These are phyloP conservation scores for Wickerhamomyces xylosicus DNA, from an alignment of 805 yeast species.

Conservation along the genomic window DNA sequence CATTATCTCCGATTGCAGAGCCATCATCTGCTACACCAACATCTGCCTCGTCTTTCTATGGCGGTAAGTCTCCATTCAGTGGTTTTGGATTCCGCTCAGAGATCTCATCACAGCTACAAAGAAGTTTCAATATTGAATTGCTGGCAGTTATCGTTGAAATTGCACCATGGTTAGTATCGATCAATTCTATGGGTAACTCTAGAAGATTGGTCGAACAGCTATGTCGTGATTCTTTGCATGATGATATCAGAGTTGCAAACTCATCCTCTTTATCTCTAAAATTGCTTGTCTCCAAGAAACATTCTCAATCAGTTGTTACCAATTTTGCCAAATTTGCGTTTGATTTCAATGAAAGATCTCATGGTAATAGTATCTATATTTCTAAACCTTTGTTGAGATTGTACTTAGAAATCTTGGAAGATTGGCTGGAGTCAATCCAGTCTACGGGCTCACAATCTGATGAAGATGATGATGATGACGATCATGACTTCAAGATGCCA, in stretches of 20 bases:
- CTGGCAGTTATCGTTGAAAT: constrained; percentile 63
- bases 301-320: constrained; percentile 61
- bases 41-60: constrained; percentile 24
- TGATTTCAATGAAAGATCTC: constrained; percentile 64
- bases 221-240: constrained; percentile 67
- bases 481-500: constrained; percentile 8
- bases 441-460: constrained; percentile 19
- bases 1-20: constrained; percentile 14
- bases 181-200: constrained; percentile 36
- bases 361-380: constrained; percentile 44
- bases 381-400: constrained; percentile 54
- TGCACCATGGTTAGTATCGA: constrained; percentile 51
- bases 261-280: constrained; percentile 59
- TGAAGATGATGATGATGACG: constrained; percentile 8
- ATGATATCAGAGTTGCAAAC: constrained; percentile 46
- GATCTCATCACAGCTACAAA: constrained; percentile 24
- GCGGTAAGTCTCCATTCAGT: constrained; percentile 24
- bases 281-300: constrained; percentile 53
- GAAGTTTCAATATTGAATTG: constrained; percentile 39
- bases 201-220: constrained; percentile 64
- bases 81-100: constrained; percentile 32
- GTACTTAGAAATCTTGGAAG: constrained; percentile 68
- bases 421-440: constrained; percentile 65
- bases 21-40: constrained; percentile 16
- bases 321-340: constrained; percentile 74